These are phyloP conservation scores for Limnomonas spitsbergensis DNA, from an alignment of 139 green algal genomes.

Conservation along the genomic window DNA sequence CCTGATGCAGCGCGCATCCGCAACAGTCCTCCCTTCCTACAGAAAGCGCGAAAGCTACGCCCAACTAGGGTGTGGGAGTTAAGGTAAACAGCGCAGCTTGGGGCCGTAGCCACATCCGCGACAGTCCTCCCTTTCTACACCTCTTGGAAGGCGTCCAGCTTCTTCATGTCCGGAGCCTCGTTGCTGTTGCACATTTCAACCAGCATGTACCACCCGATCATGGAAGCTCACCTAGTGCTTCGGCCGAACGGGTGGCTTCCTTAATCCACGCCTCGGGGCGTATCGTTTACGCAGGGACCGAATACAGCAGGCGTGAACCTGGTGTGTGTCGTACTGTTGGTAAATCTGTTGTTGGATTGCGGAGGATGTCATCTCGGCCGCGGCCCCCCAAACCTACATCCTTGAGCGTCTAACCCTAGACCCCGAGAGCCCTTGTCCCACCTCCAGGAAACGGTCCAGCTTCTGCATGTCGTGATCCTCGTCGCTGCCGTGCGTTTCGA, in stretches of 20 bases:
- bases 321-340: too few relatives aligned
- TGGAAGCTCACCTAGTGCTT: too few relatives aligned
- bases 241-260: too few relatives aligned
- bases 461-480: constrained; percentile 72
- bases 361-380: not conserved
- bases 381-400: not conserved
- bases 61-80: too few relatives aligned
- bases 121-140: constrained; percentile 8
- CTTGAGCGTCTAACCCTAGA: not conserved
- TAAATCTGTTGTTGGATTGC: too few relatives aligned
- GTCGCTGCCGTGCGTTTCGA: constrained; percentile 86
- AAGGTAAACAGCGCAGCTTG: not conserved
- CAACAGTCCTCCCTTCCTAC: too few relatives aligned
- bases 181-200: constrained; percentile 86
- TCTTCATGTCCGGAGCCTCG: constrained; percentile 67
- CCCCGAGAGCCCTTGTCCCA: constrained; percentile 10
- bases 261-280: too few relatives aligned
- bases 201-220: constrained; percentile 93
- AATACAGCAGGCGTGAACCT: too few relatives aligned
- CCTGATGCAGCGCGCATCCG: too few relatives aligned
- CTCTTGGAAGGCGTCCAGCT: constrained; percentile 79
- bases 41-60: too few relatives aligned
- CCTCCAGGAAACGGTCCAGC: constrained; percentile 76
- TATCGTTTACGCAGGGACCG: too few relatives aligned
- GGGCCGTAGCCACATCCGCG: not conserved